Conservation (phyloP, 2,329 filamentous ascomycete species). For the Phoma sp. region DNA sequence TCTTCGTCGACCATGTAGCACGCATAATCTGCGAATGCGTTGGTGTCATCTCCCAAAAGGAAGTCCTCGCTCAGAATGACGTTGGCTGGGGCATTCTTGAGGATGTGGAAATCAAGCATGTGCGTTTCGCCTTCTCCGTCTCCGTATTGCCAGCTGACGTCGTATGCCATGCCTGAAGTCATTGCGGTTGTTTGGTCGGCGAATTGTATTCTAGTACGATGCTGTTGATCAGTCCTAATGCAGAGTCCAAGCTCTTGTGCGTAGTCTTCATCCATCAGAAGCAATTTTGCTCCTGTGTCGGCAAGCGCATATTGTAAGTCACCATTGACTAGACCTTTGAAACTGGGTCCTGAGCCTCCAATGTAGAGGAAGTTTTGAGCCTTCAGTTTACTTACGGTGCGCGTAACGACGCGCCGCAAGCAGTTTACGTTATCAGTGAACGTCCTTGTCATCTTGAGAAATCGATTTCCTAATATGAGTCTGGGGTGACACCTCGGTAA, state of each 20-base stretch:
- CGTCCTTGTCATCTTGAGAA: no score
- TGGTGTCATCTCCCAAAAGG: constrained; percentile 6
- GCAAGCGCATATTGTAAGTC: no score
- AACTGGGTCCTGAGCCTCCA: no score
- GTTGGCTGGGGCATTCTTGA: constrained; percentile 15
- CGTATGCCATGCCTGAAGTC: constrained; percentile 20
- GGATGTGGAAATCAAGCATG: constrained; percentile 13
- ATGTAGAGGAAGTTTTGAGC: no score
- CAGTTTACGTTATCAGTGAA: no score
- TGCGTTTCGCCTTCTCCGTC: background rate
- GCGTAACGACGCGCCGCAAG: no score
- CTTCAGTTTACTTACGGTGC: no score
- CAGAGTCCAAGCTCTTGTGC: background rate
- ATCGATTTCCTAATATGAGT: no score
- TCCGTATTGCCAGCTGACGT: constrained; percentile 22
- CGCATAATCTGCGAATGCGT: constrained; percentile 3
- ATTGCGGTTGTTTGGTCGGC: constrained; percentile 17
- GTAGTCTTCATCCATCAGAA: background rate
- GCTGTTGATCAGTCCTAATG: no score
- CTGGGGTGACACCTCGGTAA: no score
- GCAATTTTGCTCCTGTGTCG: background rate
- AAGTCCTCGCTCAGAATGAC: constrained; percentile 21
- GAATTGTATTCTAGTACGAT: background rate
- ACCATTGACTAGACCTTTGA: no score
- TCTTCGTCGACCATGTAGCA: background rate